Evolutionary conservation across 495 filamentous ascomycete species (phyloP), one percentile per base, ranked within the genome.

Genomic region (Penicillium cosmopolitanum): DNA sequence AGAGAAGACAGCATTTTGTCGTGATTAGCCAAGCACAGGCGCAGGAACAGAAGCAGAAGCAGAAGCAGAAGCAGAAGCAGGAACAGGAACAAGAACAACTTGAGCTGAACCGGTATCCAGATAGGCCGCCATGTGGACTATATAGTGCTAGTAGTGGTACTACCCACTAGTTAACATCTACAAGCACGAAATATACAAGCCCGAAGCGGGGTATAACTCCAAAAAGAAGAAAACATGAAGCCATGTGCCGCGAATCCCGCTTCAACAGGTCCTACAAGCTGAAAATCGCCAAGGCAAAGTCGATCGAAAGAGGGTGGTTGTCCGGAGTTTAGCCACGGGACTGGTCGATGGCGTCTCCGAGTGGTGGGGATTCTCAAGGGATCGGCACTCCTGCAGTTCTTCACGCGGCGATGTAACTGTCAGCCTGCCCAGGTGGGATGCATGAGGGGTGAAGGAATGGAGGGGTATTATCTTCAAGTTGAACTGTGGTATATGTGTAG

Each of bases 351-450:
- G 25, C 50, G 18, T 55, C 46, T 38, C 40, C 63, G 65, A 64
- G 40, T 64, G 65, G 62, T 61, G 67, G 67, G 50, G 51, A 63
- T 57, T 51, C 50, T 34, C 18, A 16, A 40, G 35, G 0, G 68
- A 70, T 70, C 68, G 56, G 36, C 68, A 64, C 57, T 66, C 51
- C 52, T 63, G 43, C 54, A 44, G 51, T 60, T 61, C 58, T 58
- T 58, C 58, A 61, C 53, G 35, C 53, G 18, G 2, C 18, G 12
- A 65, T 65, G 63, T 44, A 58, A 56, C 55, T 46, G 31, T 48
- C 46, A 53, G 50, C 40, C 40, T 46, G 58, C 19, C 2, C 19
- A 21, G 23, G 2, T 35, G 40, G 28, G 28, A 38, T 38, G 12
- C 36, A 38, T n/a, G 36, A 38, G 36, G 36, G 28, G 28, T 31